Percentiles rank a stretch among this genome's conserved stretches.
Evolutionary conservation across 164 flowering plant genomes (phyloP).

Genomic region (Pachysandra terminalis): DNA sequence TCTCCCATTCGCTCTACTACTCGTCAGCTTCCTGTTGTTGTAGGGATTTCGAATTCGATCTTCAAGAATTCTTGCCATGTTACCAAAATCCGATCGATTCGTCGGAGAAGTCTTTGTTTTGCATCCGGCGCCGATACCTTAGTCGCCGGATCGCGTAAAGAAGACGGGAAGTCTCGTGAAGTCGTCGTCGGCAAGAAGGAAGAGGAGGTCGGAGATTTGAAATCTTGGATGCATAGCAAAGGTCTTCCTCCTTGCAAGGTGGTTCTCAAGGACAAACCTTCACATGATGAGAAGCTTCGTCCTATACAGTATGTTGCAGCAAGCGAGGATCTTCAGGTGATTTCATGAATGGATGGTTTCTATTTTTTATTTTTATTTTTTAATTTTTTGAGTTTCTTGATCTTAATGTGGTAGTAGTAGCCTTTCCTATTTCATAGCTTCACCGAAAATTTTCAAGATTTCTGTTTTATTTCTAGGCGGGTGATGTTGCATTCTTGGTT

Average conservation of each 20-base stretch:
- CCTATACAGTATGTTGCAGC: conserved; percentile 91
- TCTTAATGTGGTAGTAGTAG: neutral
- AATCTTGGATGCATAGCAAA: conserved; percentile 87
- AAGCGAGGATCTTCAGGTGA: conserved; percentile 85
- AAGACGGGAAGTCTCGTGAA: conserved; percentile 28
- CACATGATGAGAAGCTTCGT: conserved; percentile 44
- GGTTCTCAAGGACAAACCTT: conserved; percentile 63
- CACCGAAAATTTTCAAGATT: neutral
- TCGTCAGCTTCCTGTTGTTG: conserved; percentile 11
- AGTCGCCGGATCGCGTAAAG: conserved; percentile 38
- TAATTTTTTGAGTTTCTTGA: neutral
- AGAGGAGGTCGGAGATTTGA: conserved; percentile 57
- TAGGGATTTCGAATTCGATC: conserved; percentile 22
- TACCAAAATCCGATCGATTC: conserved; percentile 15
- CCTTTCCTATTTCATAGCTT: no score
- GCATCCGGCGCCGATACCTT: conserved; percentile 62
- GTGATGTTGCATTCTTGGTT: conserved; percentile 87
- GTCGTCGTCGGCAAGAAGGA: conserved; percentile 29
- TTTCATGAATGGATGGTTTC: neutral
- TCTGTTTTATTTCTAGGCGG: conserved; percentile 44
- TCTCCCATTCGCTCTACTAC: conserved; percentile 25
- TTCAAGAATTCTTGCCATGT: neutral
- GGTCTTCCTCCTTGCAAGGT: conserved; percentile 92
- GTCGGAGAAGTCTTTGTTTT: conserved; percentile 28
- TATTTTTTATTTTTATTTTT: no score